Conservation (phyloP, 2,329 filamentous ascomycete genomes). For the Aureobasidium sp. region DNA sequence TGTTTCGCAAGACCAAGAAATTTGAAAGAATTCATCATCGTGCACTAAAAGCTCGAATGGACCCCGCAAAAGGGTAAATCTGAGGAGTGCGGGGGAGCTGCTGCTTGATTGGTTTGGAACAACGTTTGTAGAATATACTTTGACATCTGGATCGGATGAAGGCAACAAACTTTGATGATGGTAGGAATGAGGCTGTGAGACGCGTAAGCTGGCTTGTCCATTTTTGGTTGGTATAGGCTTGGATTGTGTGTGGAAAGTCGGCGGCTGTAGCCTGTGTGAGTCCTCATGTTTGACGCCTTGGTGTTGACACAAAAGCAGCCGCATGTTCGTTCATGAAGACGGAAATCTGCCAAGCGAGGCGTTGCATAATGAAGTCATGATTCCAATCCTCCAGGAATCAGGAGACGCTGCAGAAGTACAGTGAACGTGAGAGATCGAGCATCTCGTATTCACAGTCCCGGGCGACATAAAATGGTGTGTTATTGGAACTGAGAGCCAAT, state of each 20-base stretch:
- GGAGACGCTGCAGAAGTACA: neutral
- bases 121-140: neutral
- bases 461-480: neutral
- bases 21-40: neutral
- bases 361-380: constrained; percentile 8
- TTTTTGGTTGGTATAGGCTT: neutral
- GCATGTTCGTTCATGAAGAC: neutral
- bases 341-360: neutral
- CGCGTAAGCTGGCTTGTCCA: constrained; percentile 2
- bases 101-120: neutral
- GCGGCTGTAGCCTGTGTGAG: neutral
- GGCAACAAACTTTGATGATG: neutral
- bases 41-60: neutral
- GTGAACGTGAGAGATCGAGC: neutral
- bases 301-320: neutral
- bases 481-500: neutral
- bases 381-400: neutral
- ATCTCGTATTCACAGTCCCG: neutral
- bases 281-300: neutral
- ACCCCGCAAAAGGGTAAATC: neutral
- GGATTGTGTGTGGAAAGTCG: neutral
- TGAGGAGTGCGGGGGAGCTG: neutral
- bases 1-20: neutral
- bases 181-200: neutral
- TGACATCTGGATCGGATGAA: neutral